Base-by-base conservation (phyloP, 1,139 yeast genomes). In the Yamadazyma aaseri region DNA sequence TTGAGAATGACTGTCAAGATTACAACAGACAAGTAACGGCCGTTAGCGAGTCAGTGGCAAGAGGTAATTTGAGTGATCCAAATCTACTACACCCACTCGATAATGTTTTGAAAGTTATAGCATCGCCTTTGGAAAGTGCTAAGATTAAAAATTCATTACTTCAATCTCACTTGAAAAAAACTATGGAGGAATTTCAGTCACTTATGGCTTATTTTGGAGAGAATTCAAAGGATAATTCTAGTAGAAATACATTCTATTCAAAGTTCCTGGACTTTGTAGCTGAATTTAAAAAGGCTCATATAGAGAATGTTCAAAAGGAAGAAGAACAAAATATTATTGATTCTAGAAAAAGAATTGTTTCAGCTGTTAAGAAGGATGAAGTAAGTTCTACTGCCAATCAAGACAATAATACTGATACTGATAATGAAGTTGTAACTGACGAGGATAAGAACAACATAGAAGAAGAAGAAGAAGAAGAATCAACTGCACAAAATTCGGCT, bases 201-300 rank as follows among this genome's bases (percentile, higher is more conserved):
- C 63, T 86, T 33, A 81, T 92, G 92, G 65, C 65, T 32, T 83
- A 78, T 52, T 92, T 83, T 57, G 97, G 97, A 6, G 98, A 92
- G 55, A 81, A 83, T 50, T 69, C 78, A 1, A 56, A 60, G 4
- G 95, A 86, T 50, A 51, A 65, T 5, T 62, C 66, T 38, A 60
- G 72, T 32, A 50, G 68, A 30, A 63, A 60, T 34, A 48, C 53
- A 1, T 71, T 71, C 38, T 68, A 65, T 39, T 53, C 50, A 27
- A 71, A 70, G 42, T 58, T 71, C 40, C 55, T 58, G 21, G 34
- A 46, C 3, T 71, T 71, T 44, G 65, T 70, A 2, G 42, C 46
- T 16, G 76, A 71, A 36, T 70, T 65, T 43, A 70, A 65, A 43
- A 60, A 54, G 39, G 74, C 71, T 2, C 75, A 70, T 39, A 50